A percentile compares a stretch with the other conserved stretches of the same genome.
phyloP scores from a whole-genome alignment of 2,329 filamentous ascomycete genomes.

The Penicillium olsonii region DNA sequence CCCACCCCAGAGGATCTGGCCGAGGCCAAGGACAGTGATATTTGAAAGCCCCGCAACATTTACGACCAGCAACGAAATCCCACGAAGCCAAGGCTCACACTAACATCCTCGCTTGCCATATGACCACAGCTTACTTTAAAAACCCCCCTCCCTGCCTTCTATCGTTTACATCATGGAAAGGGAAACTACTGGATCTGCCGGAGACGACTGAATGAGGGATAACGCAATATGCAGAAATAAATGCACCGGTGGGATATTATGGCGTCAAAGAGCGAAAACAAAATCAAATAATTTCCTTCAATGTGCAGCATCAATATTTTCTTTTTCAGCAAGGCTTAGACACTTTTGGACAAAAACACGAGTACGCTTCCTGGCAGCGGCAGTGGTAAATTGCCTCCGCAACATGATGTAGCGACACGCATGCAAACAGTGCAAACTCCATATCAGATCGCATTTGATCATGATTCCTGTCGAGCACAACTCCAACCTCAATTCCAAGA shows the following conservation, averaged over 20 bases:
- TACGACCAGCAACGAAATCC: background rate
- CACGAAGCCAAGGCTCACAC: background rate
- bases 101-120: background rate
- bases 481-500: constrained; percentile 1
- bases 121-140: too few species aligned
- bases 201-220: background rate
- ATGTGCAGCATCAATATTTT: too few species aligned
- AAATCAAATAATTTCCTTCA: too few species aligned
- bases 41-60: background rate
- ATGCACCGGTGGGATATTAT: background rate
- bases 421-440: constrained; percentile 22
- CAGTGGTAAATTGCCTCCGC: too few species aligned
- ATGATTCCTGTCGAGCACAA: background rate
- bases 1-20: constrained; percentile 40
- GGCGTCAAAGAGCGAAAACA: background rate
- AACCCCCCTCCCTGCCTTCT: too few species aligned
- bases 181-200: background rate
- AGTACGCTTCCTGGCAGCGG: too few species aligned
- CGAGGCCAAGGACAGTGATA: background rate
- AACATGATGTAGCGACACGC: too few species aligned
- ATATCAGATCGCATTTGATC: constrained; percentile 11
- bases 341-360: too few species aligned
- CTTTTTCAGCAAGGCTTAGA: background rate
- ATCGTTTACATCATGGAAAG: background rate
- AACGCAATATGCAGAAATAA: background rate